phyloP scores from a whole-genome alignment of 805 yeast species.

The Ogataea trehalophila region DNA sequence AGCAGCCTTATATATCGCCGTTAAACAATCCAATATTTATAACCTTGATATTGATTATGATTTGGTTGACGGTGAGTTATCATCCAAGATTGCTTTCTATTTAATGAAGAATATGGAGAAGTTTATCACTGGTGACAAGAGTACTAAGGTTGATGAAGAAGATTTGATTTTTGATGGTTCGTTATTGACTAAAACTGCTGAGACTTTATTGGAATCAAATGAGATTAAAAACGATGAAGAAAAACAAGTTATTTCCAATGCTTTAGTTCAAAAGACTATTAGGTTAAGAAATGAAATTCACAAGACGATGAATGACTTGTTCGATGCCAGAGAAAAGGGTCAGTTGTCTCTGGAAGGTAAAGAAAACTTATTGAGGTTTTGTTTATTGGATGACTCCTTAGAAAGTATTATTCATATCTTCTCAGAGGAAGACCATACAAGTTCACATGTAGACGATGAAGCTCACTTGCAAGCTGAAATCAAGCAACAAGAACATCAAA shows the following conservation, averaged over 20 bases:
- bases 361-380: conserved; percentile 48
- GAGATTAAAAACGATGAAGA: conserved; percentile 28
- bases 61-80: conserved; percentile 44
- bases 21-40: conserved; percentile 44
- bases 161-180: conserved; percentile 76
- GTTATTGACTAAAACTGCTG: conserved; percentile 68
- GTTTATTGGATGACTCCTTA: conserved; percentile 49
- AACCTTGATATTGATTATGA: conserved; percentile 53
- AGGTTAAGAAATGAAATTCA: conserved; percentile 48
- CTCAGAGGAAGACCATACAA: conserved; percentile 15
- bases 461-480: conserved; percentile 1
- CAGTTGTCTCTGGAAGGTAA: conserved; percentile 49
- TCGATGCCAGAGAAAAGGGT: conserved; percentile 41
- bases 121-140: conserved; percentile 31
- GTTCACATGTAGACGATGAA: background rate
- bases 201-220: conserved; percentile 47
- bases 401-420: conserved; percentile 49
- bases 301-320: conserved; percentile 44
- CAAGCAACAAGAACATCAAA: conserved; percentile 1
- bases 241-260: conserved; percentile 43
- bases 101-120: conserved; percentile 54
- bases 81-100: conserved; percentile 51
- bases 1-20: conserved; percentile 46
- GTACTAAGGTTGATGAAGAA: conserved; percentile 31
- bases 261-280: conserved; percentile 47